These are phyloP conservation scores for Thermothelomyces thermophilus DNA, from an alignment of 2,329 filamentous ascomycete genomes.

Conservation along the genomic window DNA sequence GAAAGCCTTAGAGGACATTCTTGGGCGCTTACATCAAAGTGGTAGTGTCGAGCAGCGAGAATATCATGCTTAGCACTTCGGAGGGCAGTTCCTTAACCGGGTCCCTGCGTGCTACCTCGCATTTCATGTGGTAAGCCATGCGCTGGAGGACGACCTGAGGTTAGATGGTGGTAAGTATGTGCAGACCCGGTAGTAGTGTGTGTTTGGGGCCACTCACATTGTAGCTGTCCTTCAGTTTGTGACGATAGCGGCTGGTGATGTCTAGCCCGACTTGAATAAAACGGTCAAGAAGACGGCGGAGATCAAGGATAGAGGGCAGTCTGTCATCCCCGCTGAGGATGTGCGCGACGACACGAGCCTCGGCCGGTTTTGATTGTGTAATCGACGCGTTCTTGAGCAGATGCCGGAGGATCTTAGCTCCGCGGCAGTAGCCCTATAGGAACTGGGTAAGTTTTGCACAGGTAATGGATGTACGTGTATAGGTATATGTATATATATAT, in stretches of 20 bases:
- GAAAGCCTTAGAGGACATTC: not conserved
- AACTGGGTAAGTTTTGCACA: not conserved
- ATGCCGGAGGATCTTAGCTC: conserved; percentile 15
- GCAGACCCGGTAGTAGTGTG: not conserved
- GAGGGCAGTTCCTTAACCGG: conserved; percentile 19
- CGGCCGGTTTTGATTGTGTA: not conserved
- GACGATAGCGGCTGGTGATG: conserved; percentile 8
- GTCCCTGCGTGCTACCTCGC: conserved; percentile 14
- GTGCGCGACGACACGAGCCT: not conserved
- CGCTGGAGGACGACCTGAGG: conserved; percentile 15
- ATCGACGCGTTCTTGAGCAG: conserved; percentile 8
- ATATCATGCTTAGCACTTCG: conserved; percentile 21
- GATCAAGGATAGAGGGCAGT: not conserved
- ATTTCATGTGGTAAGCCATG: conserved; percentile 18
- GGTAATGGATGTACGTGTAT: too few species aligned
- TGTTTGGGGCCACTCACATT: conserved; percentile 7
- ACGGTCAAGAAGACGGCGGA: conserved; percentile 4
- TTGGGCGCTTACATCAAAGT: conserved; percentile 10
- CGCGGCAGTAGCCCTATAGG: conserved; percentile 23
- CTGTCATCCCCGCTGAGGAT: conserved; percentile 5
- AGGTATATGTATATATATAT: too few species aligned
- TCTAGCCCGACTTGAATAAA: conserved; percentile 16
- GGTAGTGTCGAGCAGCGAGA: conserved; percentile 14
- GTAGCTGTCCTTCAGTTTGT: conserved; percentile 10
- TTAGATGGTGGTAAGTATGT: not conserved